Evolutionary conservation across 495 filamentous ascomycete species (phyloP), one percentile per base, ranked within the genome.

Genomic region (Neurospora sp.): DNA sequence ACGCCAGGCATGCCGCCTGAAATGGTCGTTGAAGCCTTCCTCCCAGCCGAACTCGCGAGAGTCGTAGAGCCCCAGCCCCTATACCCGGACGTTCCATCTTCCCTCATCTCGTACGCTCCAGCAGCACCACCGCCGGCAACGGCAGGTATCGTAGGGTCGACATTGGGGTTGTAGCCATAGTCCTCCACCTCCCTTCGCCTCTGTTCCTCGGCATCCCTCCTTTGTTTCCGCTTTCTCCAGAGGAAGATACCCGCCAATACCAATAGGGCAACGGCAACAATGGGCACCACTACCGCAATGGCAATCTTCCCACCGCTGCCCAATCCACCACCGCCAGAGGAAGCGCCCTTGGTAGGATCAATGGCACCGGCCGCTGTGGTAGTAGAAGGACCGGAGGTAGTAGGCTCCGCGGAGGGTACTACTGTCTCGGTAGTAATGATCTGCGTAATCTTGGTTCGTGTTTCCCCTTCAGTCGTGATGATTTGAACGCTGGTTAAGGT

Each of bases 141-240:
- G 6, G 86, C 86, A 31, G 94, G 93, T 4, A 95, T 82, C 5
- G 91, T 91, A 2, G 96, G 94, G 77, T 97, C 94, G 71, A 93
- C 89, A 81, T 98, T 98, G 9, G 95, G 96, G 79, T 98, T 98
- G 84, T 94, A 98, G 27, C 90, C 91, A 79, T 98, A 98, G 76
- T 98, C 96, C 79, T 98, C 95, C 4, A 97, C 92, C 78, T 98
- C 96, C 81, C 97, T 97, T 71, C 94, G 88, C 70, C 96, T 87
- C 69, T 93, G 89, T 74, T 97, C 96, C 76, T 93, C 92, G n/a
- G 89, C 90, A 59, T 90, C 90, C 83, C 92, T 97, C 46, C 90
- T 89, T 75, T 91, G 89, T 81, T 94, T 97, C 70, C 93, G 89
- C 82, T 88, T 93, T 75, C 92, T 89, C 93, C 93, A 99, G 73